Conservation (phyloP, 2,329 filamentous ascomycete genomes). For the Cryphonectria nitschkei region DNA sequence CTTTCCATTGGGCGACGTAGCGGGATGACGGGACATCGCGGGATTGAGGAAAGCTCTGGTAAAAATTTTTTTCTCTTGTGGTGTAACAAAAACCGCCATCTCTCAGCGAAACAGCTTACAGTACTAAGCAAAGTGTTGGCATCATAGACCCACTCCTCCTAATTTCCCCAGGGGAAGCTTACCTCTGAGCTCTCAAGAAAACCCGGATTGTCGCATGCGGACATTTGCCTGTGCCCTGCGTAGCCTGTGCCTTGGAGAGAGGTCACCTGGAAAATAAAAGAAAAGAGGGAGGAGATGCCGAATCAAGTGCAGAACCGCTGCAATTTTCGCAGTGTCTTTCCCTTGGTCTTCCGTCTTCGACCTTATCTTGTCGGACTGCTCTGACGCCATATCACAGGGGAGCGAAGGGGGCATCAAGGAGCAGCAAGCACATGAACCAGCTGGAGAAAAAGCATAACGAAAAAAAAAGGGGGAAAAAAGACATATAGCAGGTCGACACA, state of each 20-base stretch:
- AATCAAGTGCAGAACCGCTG: not conserved
- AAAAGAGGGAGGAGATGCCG: not conserved
- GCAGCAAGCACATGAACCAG: not conserved
- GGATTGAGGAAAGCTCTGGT: constrained; percentile 18
- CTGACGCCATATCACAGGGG: not conserved
- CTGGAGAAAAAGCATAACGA: no score
- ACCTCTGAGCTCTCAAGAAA: not conserved
- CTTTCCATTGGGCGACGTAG: not conserved
- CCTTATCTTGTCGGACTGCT: not conserved
- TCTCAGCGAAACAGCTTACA: not conserved
- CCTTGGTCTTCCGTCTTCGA: no score
- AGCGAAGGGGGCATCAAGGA: not conserved
- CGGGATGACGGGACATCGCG: constrained; percentile 24
- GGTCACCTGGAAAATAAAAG: no score
- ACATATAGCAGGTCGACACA: not conserved
- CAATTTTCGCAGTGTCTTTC: not conserved
- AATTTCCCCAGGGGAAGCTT: not conserved
- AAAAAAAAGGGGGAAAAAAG: no score
- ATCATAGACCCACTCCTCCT: constrained; percentile 13
- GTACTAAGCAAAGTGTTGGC: not conserved
- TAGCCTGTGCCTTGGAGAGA: not conserved
- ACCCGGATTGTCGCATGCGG: not conserved
- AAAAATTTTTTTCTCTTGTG: constrained; percentile 23
- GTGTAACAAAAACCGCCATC: not conserved
- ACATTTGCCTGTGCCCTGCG: not conserved